A percentile compares a stretch with the other conserved stretches of the same genome.
Conservation (phyloP, 192 early-diverging fungal genomes). For the Haplosporangium gracile region DNA sequence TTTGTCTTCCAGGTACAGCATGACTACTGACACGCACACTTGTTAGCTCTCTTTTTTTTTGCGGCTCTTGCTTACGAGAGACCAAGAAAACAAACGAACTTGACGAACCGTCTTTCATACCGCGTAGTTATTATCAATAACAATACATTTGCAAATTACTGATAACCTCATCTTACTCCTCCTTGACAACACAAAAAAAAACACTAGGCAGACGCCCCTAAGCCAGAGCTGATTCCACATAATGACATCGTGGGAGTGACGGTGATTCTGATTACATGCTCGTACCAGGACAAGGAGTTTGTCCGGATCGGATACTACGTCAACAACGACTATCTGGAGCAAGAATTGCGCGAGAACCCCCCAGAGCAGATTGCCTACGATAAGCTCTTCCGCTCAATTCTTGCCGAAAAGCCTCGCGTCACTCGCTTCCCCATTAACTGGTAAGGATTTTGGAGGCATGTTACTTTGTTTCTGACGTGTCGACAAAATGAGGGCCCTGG, state of each 20-base stretch:
- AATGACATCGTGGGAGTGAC: conserved; percentile 91
- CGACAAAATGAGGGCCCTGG: background rate
- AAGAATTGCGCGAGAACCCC: conserved; percentile 82
- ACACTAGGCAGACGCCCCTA: conserved; percentile 74
- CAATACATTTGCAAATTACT: background rate
- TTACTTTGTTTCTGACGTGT: background rate
- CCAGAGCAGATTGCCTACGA: conserved; percentile 79
- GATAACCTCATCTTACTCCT: background rate
- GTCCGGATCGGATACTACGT: conserved; percentile 98
- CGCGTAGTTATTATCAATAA: background rate
- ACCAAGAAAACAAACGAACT: background rate
- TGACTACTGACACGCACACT: background rate
- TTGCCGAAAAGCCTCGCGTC: conserved; percentile 95
- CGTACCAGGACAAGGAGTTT: conserved; percentile 93
- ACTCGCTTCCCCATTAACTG: conserved; percentile 88
- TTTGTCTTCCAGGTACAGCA: conserved; percentile 88
- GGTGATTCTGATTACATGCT: conserved; percentile 91
- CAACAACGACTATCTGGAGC: conserved; percentile 94
- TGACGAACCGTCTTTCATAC: background rate
- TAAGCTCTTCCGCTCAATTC: conserved; percentile 86
- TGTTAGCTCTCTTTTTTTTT: background rate
- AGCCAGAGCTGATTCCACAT: conserved; percentile 80
- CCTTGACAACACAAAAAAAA: background rate
- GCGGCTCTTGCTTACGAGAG: background rate
- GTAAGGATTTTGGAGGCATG: conserved; percentile 20